phyloP scores from a whole-genome alignment of 257 asterid species.

The Nicotiana obtusifolia region DNA sequence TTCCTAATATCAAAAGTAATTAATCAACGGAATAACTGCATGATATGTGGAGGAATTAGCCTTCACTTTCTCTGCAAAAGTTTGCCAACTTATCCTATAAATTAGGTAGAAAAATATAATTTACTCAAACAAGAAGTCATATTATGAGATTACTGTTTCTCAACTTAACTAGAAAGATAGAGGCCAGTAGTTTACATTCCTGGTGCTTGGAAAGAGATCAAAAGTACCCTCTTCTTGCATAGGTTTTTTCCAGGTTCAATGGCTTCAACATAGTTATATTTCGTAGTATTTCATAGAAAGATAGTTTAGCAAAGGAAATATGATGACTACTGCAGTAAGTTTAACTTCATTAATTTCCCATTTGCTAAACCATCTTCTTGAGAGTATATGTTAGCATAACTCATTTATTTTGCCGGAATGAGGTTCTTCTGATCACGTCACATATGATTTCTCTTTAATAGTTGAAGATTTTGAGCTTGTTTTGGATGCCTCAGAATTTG shows the following conservation, averaged over 20 bases:
- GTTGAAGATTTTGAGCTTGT: constrained; percentile 21
- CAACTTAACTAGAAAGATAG: not conserved
- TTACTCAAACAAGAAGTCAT: not conserved
- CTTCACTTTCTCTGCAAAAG: not conserved
- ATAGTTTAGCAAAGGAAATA: constrained; percentile 10
- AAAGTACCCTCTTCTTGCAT: not conserved
- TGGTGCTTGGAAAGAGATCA: not conserved
- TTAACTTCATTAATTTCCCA: not conserved
- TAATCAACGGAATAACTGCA: not conserved
- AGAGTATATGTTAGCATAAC: not conserved
- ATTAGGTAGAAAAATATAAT: not conserved
- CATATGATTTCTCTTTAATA: not conserved
- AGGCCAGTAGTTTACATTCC: not conserved
- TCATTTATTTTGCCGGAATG: not conserved
- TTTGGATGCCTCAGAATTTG: constrained; percentile 30
- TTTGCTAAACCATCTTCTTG: constrained; percentile 6
- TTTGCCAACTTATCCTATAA: not conserved
- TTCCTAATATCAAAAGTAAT: not conserved
- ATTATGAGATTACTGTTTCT: not conserved
- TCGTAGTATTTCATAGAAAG: not conserved
- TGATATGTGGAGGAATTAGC: not conserved
- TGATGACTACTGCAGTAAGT: not conserved
- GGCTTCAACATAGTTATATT: not conserved
- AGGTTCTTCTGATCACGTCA: not conserved
- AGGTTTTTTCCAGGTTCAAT: not conserved